A percentile compares a stretch with the other conserved stretches of the same genome.
Evolutionary conservation across 306 rosid genomes (phyloP).

Genomic region (Nissolia schottii): DNA sequence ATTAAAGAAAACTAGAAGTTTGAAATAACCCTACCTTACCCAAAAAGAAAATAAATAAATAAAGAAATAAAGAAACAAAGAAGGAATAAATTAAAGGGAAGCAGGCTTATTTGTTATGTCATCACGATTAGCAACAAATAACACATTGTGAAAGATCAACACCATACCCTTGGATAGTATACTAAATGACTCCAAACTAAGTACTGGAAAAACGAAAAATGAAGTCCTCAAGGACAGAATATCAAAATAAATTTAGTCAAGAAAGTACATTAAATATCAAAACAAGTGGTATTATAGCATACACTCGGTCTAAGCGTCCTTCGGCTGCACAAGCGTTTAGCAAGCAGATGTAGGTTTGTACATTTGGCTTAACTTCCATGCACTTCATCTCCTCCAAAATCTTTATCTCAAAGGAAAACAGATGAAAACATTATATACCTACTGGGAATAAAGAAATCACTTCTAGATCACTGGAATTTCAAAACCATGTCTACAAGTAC

Average conservation of each 20-base stretch:
- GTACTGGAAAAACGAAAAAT: background rate
- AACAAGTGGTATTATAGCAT: constrained; percentile 30
- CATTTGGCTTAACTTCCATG: constrained; percentile 71
- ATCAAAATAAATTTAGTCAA: background rate
- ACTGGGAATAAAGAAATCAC: background rate
- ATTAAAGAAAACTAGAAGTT: constrained; percentile 3
- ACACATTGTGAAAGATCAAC: background rate
- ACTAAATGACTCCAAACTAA: background rate
- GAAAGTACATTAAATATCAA: background rate
- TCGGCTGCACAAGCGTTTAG: constrained; percentile 86
- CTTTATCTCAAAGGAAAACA: constrained; percentile 36
- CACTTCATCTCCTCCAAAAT: constrained; percentile 87
- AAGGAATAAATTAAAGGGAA: background rate
- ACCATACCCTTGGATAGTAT: background rate
- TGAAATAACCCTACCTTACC: background rate
- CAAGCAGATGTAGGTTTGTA: constrained; percentile 77
- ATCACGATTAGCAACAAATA: background rate
- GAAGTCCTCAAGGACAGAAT: background rate
- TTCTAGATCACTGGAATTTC: background rate
- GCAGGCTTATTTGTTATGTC: background rate
- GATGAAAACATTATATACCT: background rate
- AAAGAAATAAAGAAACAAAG: background rate
- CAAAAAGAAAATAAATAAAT: background rate
- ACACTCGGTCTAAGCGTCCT: constrained; percentile 85
- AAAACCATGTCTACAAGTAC: background rate